Evolutionary conservation across 305 asterid species (phyloP).

Genomic region (Caryopteris hybrid): DNA sequence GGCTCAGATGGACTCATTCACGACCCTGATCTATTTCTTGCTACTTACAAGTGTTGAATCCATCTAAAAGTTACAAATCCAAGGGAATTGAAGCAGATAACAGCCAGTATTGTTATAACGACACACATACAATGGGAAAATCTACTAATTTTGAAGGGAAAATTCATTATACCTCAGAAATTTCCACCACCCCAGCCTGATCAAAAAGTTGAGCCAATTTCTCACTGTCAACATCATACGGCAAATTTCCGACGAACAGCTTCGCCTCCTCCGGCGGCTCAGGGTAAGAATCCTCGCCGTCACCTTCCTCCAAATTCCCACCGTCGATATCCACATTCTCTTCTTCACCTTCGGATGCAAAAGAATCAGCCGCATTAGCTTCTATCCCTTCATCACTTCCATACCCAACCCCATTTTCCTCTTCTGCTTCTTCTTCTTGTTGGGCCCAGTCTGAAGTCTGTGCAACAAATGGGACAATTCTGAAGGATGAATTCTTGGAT

Average conservation of each 20-base stretch:
- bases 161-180: constrained; percentile 61
- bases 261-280: constrained; percentile 92
- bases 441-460: constrained; percentile 45
- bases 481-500: constrained; percentile 23
- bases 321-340: constrained; percentile 26
- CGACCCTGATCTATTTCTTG: too few species aligned
- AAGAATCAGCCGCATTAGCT: constrained; percentile 7
- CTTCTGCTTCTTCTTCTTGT: constrained; percentile 24
- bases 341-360: constrained; percentile 9
- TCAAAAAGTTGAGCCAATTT: constrained; percentile 69
- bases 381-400: constrained; percentile 11
- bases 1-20: too few species aligned
- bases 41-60: neutral
- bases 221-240: constrained; percentile 70
- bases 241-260: constrained; percentile 84
- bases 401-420: neutral
- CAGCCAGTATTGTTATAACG: too few species aligned
- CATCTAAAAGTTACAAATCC: neutral
- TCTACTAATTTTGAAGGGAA: neutral
- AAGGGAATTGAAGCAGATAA: neutral
- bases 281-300: constrained; percentile 28
- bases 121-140: neutral
- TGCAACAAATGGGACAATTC: constrained; percentile 34
- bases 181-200: constrained; percentile 87
- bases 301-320: constrained; percentile 24